Percentiles rank a stretch among this genome's conserved stretches.
Evolutionary conservation across 306 rosid genomes (phyloP).

Genomic region (Sicyos edulis): DNA sequence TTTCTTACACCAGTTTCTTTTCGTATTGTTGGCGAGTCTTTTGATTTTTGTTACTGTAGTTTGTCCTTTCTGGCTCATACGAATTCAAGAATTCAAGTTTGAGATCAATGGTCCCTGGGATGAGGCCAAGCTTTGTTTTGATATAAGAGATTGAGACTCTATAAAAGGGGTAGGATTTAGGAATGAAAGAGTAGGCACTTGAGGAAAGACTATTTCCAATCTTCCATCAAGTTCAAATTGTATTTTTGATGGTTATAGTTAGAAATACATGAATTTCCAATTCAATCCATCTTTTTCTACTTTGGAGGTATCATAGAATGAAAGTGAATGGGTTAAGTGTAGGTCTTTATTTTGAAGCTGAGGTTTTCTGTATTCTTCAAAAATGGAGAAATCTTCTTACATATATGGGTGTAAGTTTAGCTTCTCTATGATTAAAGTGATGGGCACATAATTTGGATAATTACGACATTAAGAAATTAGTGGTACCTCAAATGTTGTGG

Average conservation of each 20-base stretch:
- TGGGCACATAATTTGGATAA: too few relatives aligned
- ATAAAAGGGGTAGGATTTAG: background rate
- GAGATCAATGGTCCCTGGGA: constrained; percentile 98
- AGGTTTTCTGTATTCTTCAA: background rate
- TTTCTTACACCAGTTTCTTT: constrained; percentile 46
- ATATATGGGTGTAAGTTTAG: too few relatives aligned
- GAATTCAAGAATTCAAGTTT: constrained; percentile 82
- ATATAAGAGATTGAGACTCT: constrained; percentile 56
- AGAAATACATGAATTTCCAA: background rate
- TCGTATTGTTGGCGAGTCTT: constrained; percentile 52
- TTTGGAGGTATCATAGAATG: background rate
- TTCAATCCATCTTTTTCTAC: background rate
- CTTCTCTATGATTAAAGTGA: too few relatives aligned
- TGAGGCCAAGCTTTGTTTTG: constrained; percentile 92
- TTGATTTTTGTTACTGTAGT: constrained; percentile 65
- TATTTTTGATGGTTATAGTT: background rate
- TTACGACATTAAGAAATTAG: too few relatives aligned
- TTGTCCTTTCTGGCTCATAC: constrained; percentile 85
- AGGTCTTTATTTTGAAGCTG: background rate
- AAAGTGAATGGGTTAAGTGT: too few relatives aligned
- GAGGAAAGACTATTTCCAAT: background rate
- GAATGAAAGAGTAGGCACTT: background rate
- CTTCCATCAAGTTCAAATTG: background rate
- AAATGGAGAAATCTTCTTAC: background rate
- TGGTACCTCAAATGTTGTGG: too few relatives aligned